Percentiles rank a stretch among this genome's conserved stretches.
These are phyloP conservation scores for Ceratocystis cacaofunesta DNA, from an alignment of 2,329 filamentous ascomycete genomes.

Conservation along the genomic window DNA sequence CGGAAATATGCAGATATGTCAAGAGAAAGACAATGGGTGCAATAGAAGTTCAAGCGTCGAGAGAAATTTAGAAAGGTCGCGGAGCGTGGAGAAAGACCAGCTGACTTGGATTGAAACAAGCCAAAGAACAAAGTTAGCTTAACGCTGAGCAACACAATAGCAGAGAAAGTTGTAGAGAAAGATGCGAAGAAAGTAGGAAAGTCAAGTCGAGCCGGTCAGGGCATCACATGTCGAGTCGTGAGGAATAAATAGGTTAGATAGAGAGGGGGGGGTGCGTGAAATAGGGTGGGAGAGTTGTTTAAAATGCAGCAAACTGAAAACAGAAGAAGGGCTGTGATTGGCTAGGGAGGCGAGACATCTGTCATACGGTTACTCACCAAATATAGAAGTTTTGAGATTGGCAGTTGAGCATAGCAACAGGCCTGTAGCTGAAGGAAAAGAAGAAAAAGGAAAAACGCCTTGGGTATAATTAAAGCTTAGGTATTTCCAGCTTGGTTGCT, in stretches of 20 bases:
- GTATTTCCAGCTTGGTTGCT: too few relatives aligned
- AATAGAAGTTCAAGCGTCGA: too few relatives aligned
- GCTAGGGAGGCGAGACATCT: background rate
- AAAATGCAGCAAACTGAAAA: background rate
- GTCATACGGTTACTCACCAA: constrained; percentile 9
- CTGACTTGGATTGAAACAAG: too few relatives aligned
- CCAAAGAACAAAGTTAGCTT: too few relatives aligned
- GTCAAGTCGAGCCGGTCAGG: too few relatives aligned
- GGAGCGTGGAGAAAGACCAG: too few relatives aligned
- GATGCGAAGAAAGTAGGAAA: too few relatives aligned
- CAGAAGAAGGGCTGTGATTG: constrained; percentile 1
- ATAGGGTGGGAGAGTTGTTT: background rate
- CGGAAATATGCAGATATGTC: too few relatives aligned
- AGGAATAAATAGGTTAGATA: background rate
- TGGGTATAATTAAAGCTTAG: background rate
- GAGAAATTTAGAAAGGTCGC: too few relatives aligned
- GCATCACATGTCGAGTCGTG: background rate
- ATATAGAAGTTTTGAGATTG: background rate
- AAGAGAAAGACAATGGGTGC: too few relatives aligned
- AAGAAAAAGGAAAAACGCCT: background rate
- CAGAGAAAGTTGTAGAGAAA: background rate
- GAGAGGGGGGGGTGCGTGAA: background rate
- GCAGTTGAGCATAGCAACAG: background rate
- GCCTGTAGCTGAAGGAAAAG: background rate
- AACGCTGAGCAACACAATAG: too few relatives aligned